Evolutionary conservation across 768 basidiomycete genomes (phyloP).

Genomic region (Calocybe cyanea): DNA sequence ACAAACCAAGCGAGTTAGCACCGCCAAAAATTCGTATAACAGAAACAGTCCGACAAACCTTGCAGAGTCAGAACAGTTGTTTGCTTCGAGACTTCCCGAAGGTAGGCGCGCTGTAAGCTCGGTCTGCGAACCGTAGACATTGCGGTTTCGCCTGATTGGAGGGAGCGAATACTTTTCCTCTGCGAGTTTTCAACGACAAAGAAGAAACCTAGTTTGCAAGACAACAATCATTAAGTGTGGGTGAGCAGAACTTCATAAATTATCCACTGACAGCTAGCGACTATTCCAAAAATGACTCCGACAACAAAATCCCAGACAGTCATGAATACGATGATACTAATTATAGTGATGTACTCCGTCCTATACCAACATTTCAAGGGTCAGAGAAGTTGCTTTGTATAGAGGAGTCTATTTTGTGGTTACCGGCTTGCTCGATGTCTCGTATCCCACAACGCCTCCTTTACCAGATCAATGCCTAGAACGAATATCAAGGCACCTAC

Average conservation of each 20-base stretch:
- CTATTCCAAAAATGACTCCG: constrained; percentile 88
- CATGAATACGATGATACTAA: constrained; percentile 89
- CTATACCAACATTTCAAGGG: constrained; percentile 26
- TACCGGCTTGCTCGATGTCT: constrained; percentile 79
- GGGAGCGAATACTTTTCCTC: constrained; percentile 74
- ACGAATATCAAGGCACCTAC: constrained; percentile 92
- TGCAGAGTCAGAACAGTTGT: constrained; percentile 87
- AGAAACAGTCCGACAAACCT: constrained; percentile 39
- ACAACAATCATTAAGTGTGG: not conserved
- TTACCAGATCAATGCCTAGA: constrained; percentile 89
- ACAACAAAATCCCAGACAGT: constrained; percentile 92
- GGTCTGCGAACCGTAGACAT: constrained; percentile 92
- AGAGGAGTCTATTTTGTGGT: constrained; percentile 14
- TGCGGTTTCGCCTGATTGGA: constrained; percentile 79
- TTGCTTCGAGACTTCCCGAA: constrained; percentile 90
- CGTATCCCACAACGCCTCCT: constrained; percentile 97
- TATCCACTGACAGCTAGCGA: constrained; percentile 72
- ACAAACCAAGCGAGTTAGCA: too few species aligned
- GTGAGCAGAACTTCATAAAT: not conserved
- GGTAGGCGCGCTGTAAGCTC: constrained; percentile 80
- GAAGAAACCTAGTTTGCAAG: constrained; percentile 61
- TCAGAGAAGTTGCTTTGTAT: constrained; percentile 8
- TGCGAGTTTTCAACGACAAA: constrained; percentile 97
- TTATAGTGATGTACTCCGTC: constrained; percentile 78
- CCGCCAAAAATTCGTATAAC: not conserved